phyloP scores from a whole-genome alignment of 148 eudicot genomes.

The Camellia lanceoleosa region DNA sequence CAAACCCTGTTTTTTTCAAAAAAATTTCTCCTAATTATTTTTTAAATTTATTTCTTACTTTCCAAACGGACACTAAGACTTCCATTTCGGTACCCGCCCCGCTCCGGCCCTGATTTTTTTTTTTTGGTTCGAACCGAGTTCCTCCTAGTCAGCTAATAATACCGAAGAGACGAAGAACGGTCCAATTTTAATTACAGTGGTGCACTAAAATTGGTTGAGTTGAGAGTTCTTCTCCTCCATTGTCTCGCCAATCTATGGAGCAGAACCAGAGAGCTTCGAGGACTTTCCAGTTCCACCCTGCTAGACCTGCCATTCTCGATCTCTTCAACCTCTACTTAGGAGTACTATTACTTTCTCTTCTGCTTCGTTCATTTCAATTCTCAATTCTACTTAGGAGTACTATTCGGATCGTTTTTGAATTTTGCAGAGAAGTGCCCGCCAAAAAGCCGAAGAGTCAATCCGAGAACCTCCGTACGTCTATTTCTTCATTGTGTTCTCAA shows the following conservation, averaged over 20 bases:
- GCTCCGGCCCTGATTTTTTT: too few species aligned
- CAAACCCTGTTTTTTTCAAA: too few species aligned
- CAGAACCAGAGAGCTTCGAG: conserved; percentile 57
- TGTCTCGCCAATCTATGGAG: conserved; percentile 29
- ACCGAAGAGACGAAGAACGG: too few species aligned
- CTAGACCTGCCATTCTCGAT: conserved; percentile 60
- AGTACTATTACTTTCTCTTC: conserved; percentile 25
- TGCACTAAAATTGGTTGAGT: not conserved
- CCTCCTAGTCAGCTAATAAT: too few species aligned
- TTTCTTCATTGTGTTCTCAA: not conserved
- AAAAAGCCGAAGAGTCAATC: conserved; percentile 56
- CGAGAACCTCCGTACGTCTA: conserved; percentile 80
- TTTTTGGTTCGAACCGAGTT: too few species aligned
- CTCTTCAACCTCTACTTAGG: conserved; percentile 89
- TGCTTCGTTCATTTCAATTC: not conserved
- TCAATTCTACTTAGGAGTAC: too few species aligned
- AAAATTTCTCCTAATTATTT: too few species aligned
- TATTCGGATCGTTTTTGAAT: not conserved
- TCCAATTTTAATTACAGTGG: too few species aligned
- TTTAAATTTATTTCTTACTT: too few species aligned
- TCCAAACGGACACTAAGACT: too few species aligned
- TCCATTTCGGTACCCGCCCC: too few species aligned
- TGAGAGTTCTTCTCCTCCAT: not conserved
- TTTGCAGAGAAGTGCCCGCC: conserved; percentile 59
- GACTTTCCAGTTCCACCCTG: conserved; percentile 63